Base-by-base conservation (phyloP, 768 basidiomycete species). In the Lactarius vividus region DNA sequence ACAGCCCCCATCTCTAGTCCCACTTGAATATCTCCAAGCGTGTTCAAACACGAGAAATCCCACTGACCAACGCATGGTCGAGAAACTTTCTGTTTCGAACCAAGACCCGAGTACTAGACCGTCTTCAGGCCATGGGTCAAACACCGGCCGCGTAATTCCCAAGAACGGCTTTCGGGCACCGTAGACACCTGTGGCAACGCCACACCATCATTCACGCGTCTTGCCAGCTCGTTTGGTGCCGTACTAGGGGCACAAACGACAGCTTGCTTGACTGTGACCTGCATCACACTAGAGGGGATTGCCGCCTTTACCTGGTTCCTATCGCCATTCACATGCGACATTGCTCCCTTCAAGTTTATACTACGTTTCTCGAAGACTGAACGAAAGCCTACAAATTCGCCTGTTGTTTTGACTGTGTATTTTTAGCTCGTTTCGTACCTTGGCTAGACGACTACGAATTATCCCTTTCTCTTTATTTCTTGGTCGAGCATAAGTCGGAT, bases 21-120 rank as follows among this genome's bases (percentile, higher is more conserved):
- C 69, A 2, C 49, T 70, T n/a, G 68, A 70, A 42, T 40, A 63
- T 33, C 68, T 70, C 31, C 55, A 70, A 37, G 33, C 58, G 6
- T 62, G 60, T 15, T 56, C 61, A n/a, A 54, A 26, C 26, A 64
- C 62, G 23, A 57, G 69, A 33, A 49, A 66, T 23, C 68, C 68
- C 11, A 59, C 64, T 7, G 69, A 70, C 46, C 28, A 44, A 52
- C 40, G 42, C 44, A 57, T 69, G 58, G 39, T 70, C 26, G 68
- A 66, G 56, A 68, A 69, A 40, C 53, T 70, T 15, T 59, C 64
- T 13, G 40, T 59, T 15, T 63, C 66, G 15, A 59, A 46, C 26
- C 23, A 33, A 8, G 68, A 67, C 23, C 53, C 31, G 28, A 52
- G 65, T 42, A 15, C 37, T 39, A 52, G 28, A 39, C 63, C 66